Evolutionary conservation across 495 filamentous ascomycete species (phyloP).

Genomic region (Tuber calosporum): DNA sequence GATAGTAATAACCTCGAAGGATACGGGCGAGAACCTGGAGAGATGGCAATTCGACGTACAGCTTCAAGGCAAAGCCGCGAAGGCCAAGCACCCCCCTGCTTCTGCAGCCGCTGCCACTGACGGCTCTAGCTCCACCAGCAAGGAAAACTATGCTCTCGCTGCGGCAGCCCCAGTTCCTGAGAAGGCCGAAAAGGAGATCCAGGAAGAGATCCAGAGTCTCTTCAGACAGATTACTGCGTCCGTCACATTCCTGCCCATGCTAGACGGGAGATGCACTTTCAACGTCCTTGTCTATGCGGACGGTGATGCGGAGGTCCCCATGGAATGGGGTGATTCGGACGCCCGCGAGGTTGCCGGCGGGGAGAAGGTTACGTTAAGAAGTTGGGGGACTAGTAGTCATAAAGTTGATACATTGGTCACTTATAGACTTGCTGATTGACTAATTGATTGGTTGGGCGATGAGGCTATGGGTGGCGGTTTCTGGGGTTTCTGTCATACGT

Average conservation of each 20-base stretch:
- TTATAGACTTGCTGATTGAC: slow-evolving; percentile 60
- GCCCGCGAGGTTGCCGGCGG: slow-evolving; percentile 95
- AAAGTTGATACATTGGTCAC: slow-evolving; percentile 89
- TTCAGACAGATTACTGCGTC: slow-evolving; percentile 98
- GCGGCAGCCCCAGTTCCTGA: slow-evolving; percentile 45
- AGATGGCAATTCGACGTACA: slow-evolving; percentile 94
- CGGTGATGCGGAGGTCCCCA: slow-evolving; percentile 89
- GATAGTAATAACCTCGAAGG: slow-evolving; percentile 89
- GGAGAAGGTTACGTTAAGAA: slow-evolving; percentile 89
- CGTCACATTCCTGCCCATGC: slow-evolving; percentile 90
- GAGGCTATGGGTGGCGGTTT: background rate
- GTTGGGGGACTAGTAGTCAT: slow-evolving; percentile 91
- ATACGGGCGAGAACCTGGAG: slow-evolving; percentile 92
- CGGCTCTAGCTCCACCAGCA: slow-evolving; percentile 44
- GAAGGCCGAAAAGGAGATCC: slow-evolving; percentile 88
- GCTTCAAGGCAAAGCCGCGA: slow-evolving; percentile 38
- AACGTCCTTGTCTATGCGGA: slow-evolving; percentile 98
- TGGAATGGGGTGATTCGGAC: slow-evolving; percentile 98
- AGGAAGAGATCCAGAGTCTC: slow-evolving; percentile 86
- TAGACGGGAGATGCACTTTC: slow-evolving; percentile 91
- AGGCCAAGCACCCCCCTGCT: slow-evolving; percentile 13
- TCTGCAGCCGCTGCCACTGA: slow-evolving; percentile 10
- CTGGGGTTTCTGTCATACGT: slow-evolving; percentile 8
- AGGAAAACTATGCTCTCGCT: slow-evolving; percentile 25
- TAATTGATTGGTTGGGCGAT: background rate